Base-by-base conservation (phyloP, 78 protist genomes). In the slime mould (Dictyostelium discoideum) region DNA sequence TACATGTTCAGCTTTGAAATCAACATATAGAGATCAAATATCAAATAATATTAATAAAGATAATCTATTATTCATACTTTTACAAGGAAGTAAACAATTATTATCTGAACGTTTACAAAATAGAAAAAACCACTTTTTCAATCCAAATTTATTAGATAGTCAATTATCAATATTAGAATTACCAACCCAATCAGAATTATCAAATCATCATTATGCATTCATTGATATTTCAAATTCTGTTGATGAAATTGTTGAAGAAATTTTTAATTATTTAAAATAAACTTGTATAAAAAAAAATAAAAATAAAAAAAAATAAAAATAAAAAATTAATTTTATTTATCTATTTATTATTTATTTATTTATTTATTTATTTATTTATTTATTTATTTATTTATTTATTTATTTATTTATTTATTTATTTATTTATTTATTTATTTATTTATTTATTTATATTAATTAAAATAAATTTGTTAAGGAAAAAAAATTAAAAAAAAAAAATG, bases 1-100 rank as follows among this genome's bases (percentile, higher is more conserved):
- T 8, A 77, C 86, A 39, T 82, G 95, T 20, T 90, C 95, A 46
- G 95, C 95, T 22, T 63, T 90, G 5, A 90, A 90, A 73, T 80
- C 39, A n/a, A 42, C 4, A 0, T 90, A 90, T 72, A 54, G 95
- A 18, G 84, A 90, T n/a, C 54, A 32, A 18, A 11, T 90, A 11
- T 8, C 87, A 14, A 16, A 37, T 9, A 78, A 85, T 32, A 84
- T 84, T 3, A n/a, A 54, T 9, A 37, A 60, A 37, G 77, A 84
- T 39, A 60, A 26, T 11, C 5, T 90, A 24, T 7, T 82, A 11
- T 48, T 90, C 22, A 78, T 87, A 8, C 46, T 81, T 29, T 72
- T 90, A 20, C 69, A 90, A 37, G 95, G 95, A 13, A 37, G 16
- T 0, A 63, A 82, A 50, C 78, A 82, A 9, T 18, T 73, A 2